These are phyloP conservation scores for Carex kokanica DNA, from an alignment of 176 grass and related monocot genomes.

Conservation along the genomic window DNA sequence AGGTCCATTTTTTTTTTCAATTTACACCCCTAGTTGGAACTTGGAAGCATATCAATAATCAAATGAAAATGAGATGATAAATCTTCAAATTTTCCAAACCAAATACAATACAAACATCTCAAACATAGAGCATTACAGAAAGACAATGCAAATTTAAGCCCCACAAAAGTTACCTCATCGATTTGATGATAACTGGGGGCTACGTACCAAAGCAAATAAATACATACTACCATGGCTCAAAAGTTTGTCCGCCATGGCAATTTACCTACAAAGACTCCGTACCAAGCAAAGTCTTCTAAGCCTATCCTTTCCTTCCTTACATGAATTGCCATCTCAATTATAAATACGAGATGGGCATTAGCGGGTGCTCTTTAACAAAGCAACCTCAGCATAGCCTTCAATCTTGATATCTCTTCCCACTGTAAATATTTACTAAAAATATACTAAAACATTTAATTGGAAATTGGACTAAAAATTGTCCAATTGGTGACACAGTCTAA, in stretches of 20 bases:
- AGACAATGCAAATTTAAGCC: slow-evolving; percentile 20
- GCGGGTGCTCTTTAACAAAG: slow-evolving; percentile 67
- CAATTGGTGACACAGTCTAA: slow-evolving; percentile 24
- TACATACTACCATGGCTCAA: slow-evolving; percentile 7
- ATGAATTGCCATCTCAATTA: slow-evolving; percentile 17
- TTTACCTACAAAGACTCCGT: neutral
- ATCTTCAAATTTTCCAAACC: slow-evolving; percentile 19
- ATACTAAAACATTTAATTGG: slow-evolving; percentile 11
- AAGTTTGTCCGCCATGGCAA: slow-evolving; percentile 2
- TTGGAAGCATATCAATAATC: neutral
- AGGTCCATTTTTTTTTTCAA: no score
- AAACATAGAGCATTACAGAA: neutral
- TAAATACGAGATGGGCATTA: slow-evolving; percentile 52
- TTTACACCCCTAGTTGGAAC: neutral
- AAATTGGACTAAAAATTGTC: slow-evolving; percentile 5
- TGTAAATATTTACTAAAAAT: slow-evolving; percentile 24
- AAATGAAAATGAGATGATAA: neutral
- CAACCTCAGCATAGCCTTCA: slow-evolving; percentile 62
- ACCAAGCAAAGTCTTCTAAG: slow-evolving; percentile 13
- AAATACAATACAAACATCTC: slow-evolving; percentile 24
- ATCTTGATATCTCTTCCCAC: slow-evolving; percentile 27
- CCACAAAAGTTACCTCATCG: slow-evolving; percentile 35
- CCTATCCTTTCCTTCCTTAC: neutral
- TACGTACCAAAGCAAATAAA: neutral
- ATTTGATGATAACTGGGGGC: slow-evolving; percentile 30